A percentile compares a stretch with the other conserved stretches of the same genome.
phyloP scores from a whole-genome alignment of 225 moss, liverwort and hornwort genomes.

The Physcomitrium patens region DNA sequence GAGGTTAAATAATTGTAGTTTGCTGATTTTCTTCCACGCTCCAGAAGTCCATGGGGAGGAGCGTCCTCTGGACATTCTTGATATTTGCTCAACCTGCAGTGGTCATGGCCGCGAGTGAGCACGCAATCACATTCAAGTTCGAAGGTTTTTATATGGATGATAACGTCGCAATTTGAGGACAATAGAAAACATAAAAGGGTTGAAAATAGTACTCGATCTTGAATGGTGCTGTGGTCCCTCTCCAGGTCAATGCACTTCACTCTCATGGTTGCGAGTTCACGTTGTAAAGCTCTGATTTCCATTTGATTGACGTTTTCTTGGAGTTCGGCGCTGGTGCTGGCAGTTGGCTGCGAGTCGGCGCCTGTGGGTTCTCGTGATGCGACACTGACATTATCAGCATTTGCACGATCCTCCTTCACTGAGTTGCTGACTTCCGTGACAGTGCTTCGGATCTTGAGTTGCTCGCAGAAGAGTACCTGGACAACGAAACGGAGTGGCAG shows the following conservation, averaged over 20 bases:
- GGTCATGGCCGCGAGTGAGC: background rate
- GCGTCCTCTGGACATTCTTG: slow-evolving; percentile 45
- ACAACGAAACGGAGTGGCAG: slow-evolving; percentile 84
- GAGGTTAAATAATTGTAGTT: slow-evolving; percentile 35
- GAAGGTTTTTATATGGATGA: too few species aligned
- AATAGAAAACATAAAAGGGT: too few species aligned
- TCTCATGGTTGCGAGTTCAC: slow-evolving; percentile 77
- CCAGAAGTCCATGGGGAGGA: slow-evolving; percentile 59
- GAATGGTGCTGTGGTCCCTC: slow-evolving; percentile 69
- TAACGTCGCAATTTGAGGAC: too few species aligned
- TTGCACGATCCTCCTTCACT: slow-evolving; percentile 35
- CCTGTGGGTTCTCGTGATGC: slow-evolving; percentile 28
- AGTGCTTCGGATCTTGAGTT: slow-evolving; percentile 72
- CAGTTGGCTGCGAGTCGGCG: slow-evolving; percentile 8
- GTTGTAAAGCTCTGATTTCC: slow-evolving; percentile 73
- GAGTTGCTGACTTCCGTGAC: slow-evolving; percentile 46
- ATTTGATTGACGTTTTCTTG: slow-evolving; percentile 61
- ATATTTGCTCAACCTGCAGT: slow-evolving; percentile 64
- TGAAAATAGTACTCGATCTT: slow-evolving; percentile 42
- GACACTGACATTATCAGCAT: slow-evolving; percentile 15
- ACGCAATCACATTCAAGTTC: too few species aligned
- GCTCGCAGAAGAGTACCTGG: slow-evolving; percentile 77
- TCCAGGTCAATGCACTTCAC: slow-evolving; percentile 70
- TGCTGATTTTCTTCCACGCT: slow-evolving; percentile 67
- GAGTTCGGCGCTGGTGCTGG: background rate